phyloP scores from a whole-genome alignment of 352 stramenopile species.

The Pythium utonaiense region DNA sequence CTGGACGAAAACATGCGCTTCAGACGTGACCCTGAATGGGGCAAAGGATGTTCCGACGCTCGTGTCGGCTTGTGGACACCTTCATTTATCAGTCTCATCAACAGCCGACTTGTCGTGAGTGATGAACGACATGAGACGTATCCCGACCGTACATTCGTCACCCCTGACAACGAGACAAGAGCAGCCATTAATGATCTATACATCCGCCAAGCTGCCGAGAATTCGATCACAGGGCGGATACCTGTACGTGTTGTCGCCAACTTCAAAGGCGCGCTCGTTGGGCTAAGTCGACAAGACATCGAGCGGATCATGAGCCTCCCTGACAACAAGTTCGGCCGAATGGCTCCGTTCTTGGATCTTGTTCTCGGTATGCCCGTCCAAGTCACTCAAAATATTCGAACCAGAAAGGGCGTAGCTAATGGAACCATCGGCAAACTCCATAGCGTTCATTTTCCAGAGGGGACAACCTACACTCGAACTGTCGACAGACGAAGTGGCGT shows the following conservation, averaged over 20 bases:
- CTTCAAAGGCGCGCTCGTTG: constrained; percentile 14
- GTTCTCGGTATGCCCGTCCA: neutral
- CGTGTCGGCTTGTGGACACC: constrained; percentile 23
- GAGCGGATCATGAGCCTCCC: constrained; percentile 1
- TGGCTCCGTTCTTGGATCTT: neutral
- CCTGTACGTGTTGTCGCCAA: constrained; percentile 12
- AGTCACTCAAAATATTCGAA: neutral
- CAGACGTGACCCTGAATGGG: constrained; percentile 28
- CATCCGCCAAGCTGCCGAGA: neutral
- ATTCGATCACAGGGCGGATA: neutral
- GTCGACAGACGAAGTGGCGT: neutral
- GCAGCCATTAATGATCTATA: constrained; percentile 3
- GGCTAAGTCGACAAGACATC: constrained; percentile 1
- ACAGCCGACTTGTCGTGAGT: constrained; percentile 14
- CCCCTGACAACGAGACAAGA: constrained; percentile 8
- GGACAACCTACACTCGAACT: neutral
- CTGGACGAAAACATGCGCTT: too few species aligned
- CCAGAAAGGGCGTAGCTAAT: neutral
- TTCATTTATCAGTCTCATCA: constrained; percentile 20
- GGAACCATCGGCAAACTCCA: neutral
- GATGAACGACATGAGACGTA: too few species aligned
- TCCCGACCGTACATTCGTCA: too few species aligned
- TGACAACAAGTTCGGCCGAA: constrained; percentile 11
- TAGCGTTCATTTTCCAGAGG: constrained; percentile 6
- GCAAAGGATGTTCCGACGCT: constrained; percentile 23